Percentiles rank a stretch among this genome's conserved stretches.
Evolutionary conservation across 441 rosid genomes (phyloP).

Genomic region (Euphorbia schlechtendalii): DNA sequence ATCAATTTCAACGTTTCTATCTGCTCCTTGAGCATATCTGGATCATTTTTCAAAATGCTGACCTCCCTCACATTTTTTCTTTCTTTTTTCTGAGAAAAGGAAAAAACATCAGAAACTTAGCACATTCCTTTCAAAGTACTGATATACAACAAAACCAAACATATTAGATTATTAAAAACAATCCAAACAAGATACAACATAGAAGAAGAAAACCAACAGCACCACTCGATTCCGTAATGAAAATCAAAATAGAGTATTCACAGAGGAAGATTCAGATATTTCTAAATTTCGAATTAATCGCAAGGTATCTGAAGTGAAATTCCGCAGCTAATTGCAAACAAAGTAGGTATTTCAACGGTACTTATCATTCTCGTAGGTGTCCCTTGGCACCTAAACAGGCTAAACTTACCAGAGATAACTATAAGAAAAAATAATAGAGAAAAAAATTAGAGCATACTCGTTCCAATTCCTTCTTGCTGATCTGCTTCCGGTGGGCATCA

Average conservation of each 20-base stretch:
- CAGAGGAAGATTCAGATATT: neutral
- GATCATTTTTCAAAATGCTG: constrained; percentile 94
- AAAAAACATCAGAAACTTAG: neutral
- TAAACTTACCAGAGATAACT: too few species aligned
- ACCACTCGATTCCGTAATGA: too few species aligned
- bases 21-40: constrained; percentile 78
- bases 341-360: too few species aligned
- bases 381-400: neutral
- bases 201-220: too few species aligned
- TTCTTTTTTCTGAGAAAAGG: constrained; percentile 71
- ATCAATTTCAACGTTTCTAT: constrained; percentile 81
- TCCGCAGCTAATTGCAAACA: neutral
- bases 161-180: too few species aligned
- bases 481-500: constrained; percentile 95
- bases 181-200: too few species aligned
- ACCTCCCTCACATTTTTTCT: constrained; percentile 97
- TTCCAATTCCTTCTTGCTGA: constrained; percentile 84
- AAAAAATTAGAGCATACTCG: constrained; percentile 41
- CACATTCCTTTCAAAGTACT: too few species aligned
- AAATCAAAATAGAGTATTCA: too few species aligned
- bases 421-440: neutral
- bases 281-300: neutral
- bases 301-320: neutral
- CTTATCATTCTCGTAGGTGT: too few species aligned
- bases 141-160: neutral